Evolutionary conservation across 106 monocot species (phyloP).

Genomic region (Apostasia ramifera): DNA sequence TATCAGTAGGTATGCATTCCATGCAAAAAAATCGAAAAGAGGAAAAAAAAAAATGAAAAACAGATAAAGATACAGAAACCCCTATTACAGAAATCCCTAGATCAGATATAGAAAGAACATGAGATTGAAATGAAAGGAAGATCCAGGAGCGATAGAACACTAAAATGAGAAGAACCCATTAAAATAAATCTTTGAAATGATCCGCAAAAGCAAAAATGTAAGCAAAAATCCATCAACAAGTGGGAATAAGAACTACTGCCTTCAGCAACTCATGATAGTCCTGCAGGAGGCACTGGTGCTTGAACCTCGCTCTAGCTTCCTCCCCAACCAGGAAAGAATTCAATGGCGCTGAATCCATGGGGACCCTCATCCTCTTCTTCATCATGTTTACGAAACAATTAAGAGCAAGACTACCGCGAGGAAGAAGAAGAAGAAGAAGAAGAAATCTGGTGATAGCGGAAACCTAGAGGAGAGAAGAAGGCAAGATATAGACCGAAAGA

Average conservation of each 20-base stretch:
- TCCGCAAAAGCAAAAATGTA: no score
- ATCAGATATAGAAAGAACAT: no score
- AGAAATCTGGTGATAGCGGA: background rate
- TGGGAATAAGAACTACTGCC: slow-evolving; percentile 15
- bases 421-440: background rate
- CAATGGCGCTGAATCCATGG: slow-evolving; percentile 11
- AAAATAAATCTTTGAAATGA: no score
- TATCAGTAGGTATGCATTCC: background rate
- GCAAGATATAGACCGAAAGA: background rate
- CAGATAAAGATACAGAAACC: background rate
- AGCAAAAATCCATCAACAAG: no score
- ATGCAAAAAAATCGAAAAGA: background rate
- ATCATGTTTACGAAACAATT: slow-evolving; percentile 10
- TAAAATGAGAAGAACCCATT: no score
- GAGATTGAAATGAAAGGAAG: no score
- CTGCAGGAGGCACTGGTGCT: slow-evolving; percentile 23
- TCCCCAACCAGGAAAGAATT: slow-evolving; percentile 12
- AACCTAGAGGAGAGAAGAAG: background rate
- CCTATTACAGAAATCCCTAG: background rate
- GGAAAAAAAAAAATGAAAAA: background rate
- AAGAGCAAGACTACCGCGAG: background rate
- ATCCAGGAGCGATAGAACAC: no score
- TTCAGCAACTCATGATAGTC: slow-evolving; percentile 33
- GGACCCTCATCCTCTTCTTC: slow-evolving; percentile 26
- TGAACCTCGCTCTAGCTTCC: slow-evolving; percentile 25